phyloP scores from a whole-genome alignment of 2,329 filamentous ascomycete genomes.

The Verticillium dahliae region DNA sequence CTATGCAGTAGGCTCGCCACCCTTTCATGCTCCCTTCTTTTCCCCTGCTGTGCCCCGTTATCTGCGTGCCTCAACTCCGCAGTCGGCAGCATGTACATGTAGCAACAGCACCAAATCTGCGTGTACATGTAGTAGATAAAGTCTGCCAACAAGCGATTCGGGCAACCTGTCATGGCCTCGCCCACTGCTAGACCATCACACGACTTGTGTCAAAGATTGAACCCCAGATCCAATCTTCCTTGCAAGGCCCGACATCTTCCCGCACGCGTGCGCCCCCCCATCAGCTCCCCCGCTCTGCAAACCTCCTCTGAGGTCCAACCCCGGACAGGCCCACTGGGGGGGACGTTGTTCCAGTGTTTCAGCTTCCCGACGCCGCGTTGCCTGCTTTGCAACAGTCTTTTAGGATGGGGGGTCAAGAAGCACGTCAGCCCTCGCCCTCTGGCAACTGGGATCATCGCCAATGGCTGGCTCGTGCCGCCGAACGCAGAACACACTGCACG shows the following conservation, averaged over 20 bases:
- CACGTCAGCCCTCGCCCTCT: neutral
- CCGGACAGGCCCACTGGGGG: constrained; percentile 7
- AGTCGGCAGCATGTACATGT: neutral
- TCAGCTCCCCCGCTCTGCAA: neutral
- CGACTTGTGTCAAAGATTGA: no score
- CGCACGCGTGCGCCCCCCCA: neutral
- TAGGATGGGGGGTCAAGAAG: neutral
- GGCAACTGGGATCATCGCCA: no score
- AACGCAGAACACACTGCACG: no score
- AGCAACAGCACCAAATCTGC: neutral
- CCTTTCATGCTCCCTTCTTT: neutral
- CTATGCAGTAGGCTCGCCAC: neutral
- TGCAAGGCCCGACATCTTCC: no score
- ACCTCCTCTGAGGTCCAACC: constrained; percentile 5
- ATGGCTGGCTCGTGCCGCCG: no score
- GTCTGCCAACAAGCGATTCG: no score
- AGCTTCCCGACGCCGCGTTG: constrained; percentile 3
- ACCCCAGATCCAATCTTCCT: no score
- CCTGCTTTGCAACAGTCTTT: neutral
- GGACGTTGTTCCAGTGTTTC: constrained; percentile 12
- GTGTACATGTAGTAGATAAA: no score
- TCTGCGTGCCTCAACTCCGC: neutral
- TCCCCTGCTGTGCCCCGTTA: neutral
- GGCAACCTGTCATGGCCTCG: no score
- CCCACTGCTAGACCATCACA: no score